These are phyloP conservation scores for Macadamia tetraphylla DNA, from an alignment of 164 flowering plant genomes.

Conservation along the genomic window DNA sequence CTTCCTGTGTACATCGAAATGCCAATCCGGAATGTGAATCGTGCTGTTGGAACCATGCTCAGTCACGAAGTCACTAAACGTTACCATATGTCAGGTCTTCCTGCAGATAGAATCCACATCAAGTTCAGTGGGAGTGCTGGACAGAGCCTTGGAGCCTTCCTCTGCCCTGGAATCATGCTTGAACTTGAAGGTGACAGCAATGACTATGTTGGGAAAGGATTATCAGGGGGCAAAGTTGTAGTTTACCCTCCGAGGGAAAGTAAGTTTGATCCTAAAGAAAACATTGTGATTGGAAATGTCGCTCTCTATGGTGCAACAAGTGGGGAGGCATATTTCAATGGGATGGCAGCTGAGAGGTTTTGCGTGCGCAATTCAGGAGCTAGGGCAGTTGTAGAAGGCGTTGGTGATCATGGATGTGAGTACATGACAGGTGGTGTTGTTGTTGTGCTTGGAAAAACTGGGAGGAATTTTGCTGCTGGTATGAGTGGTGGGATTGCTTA, in stretches of 20 bases:
- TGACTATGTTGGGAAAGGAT: slow-evolving; percentile 98
- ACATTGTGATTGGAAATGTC: slow-evolving; percentile 96
- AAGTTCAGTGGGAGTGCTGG: slow-evolving; percentile 96
- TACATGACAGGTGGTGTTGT: slow-evolving; percentile 99
- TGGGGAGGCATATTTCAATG: slow-evolving; percentile 98
- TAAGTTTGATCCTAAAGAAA: slow-evolving; percentile 89
- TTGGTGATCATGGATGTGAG: slow-evolving; percentile 99
- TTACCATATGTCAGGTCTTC: slow-evolving; percentile 74
- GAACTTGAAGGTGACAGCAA: slow-evolving; percentile 99
- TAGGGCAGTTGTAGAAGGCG: slow-evolving; percentile 95
- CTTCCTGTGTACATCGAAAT: slow-evolving; percentile 85
- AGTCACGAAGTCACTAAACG: slow-evolving; percentile 96
- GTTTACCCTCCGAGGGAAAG: slow-evolving; percentile 92
- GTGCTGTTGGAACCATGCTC: slow-evolving; percentile 99
- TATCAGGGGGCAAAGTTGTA: slow-evolving; percentile 94
- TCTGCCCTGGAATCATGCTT: slow-evolving; percentile 81
- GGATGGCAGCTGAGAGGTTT: slow-evolving; percentile 99
- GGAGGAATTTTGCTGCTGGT: slow-evolving; percentile 98
- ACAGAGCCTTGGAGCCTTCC: slow-evolving; percentile 98
- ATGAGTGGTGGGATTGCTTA: slow-evolving; percentile 99
- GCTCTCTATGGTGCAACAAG: slow-evolving; percentile 95
- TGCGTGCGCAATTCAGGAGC: slow-evolving; percentile 99
- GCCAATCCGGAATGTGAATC: slow-evolving; percentile 74
- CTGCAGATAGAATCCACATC: slow-evolving; percentile 81
- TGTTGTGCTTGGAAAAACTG: slow-evolving; percentile 91